Evolutionary conservation across 2,329 filamentous ascomycete species (phyloP).

Genomic region (Metarhizium album): DNA sequence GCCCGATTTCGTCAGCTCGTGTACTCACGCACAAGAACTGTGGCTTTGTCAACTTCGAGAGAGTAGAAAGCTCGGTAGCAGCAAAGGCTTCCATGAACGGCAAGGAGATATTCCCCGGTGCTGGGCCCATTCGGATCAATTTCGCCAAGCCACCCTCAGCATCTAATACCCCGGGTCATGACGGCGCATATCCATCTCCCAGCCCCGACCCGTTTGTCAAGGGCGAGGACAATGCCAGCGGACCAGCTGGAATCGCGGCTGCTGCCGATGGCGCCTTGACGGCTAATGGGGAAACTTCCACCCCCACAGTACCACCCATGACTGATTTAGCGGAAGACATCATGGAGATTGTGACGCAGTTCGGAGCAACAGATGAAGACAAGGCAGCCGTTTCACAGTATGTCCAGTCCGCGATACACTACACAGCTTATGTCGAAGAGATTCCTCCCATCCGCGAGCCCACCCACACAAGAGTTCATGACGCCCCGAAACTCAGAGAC

Average conservation of each 20-base stretch:
- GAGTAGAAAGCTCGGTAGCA: conserved; percentile 77
- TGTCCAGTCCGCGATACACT: conserved; percentile 69
- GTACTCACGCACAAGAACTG: conserved; percentile 98
- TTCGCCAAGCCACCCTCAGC: conserved; percentile 93
- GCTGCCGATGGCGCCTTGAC: conserved; percentile 15
- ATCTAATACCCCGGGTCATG: conserved; percentile 79
- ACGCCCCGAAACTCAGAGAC: conserved; percentile 88
- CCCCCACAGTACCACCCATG: conserved; percentile 61
- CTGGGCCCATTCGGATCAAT: conserved; percentile 88
- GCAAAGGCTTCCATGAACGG: conserved; percentile 84
- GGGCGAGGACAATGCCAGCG: conserved; percentile 32
- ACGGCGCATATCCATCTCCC: conserved; percentile 78
- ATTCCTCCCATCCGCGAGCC: conserved; percentile 85
- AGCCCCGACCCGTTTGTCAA: conserved; percentile 77
- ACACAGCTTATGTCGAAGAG: conserved; percentile 62
- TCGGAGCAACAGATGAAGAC: conserved; percentile 78
- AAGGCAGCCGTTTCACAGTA: conserved; percentile 58
- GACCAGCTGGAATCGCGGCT: conserved; percentile 26
- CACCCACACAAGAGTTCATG: conserved; percentile 77
- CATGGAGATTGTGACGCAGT: conserved; percentile 72
- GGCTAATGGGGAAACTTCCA: conserved; percentile 17
- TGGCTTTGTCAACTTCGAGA: conserved; percentile 96
- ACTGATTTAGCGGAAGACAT: conserved; percentile 75
- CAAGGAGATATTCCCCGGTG: conserved; percentile 96
- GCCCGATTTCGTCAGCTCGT: conserved; percentile 79